phyloP scores from a whole-genome alignment of 441 rosid species.

The Hura crepitans region DNA sequence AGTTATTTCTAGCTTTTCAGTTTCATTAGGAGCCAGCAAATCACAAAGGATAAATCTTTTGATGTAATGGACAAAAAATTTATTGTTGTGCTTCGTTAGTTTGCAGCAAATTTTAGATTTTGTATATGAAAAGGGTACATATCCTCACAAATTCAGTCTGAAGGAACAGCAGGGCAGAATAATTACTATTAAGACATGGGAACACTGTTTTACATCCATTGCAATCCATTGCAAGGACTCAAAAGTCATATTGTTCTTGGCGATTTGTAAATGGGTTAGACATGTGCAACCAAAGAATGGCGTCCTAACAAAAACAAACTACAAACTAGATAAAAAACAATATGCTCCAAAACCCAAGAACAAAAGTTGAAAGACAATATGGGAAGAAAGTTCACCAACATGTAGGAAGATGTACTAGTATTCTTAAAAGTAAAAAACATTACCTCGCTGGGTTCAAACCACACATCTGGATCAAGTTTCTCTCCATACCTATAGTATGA shows the following conservation, averaged over 20 bases:
- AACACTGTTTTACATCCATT: neutral
- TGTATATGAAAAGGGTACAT: neutral
- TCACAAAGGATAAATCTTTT: neutral
- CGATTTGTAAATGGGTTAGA: neutral
- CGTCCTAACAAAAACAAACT: neutral
- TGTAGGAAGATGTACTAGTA: neutral
- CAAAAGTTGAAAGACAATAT: slow-evolving; percentile 3
- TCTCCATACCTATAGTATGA: slow-evolving; percentile 67
- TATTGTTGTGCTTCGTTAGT: neutral
- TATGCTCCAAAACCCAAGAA: neutral
- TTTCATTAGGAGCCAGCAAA: neutral
- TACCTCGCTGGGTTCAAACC: slow-evolving; percentile 93
- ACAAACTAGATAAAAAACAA: neutral
- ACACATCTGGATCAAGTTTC: slow-evolving; percentile 71
- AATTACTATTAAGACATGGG: neutral
- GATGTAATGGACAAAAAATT: neutral
- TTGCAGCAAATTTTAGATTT: neutral
- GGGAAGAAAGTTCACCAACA: no score
- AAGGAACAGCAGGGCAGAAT: neutral
- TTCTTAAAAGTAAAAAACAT: slow-evolving; percentile 5
- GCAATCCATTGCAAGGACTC: neutral
- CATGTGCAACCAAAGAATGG: neutral
- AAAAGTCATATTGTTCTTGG: neutral
- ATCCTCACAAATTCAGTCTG: neutral
- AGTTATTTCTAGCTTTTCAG: slow-evolving; percentile 6